Conservation (phyloP, 169 alveolate genomes). For the Theileria equi region DNA sequence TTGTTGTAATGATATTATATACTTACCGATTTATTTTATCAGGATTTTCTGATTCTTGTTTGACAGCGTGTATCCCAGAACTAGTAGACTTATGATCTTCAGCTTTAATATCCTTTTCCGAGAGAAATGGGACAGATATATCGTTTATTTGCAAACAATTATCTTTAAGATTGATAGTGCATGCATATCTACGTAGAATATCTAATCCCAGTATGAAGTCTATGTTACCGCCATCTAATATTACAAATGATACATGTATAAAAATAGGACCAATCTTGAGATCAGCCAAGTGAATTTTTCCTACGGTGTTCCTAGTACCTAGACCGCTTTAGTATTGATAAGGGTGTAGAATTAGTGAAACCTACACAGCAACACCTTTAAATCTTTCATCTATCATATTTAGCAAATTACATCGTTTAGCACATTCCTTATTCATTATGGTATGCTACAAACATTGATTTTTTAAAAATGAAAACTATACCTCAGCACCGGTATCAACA, state of each 20-base stretch:
- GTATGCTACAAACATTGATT: slow-evolving; percentile 49
- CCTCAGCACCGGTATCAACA: slow-evolving; percentile 97
- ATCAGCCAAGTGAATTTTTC: slow-evolving; percentile 92
- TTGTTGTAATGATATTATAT: not conserved
- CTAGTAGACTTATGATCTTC: too few relatives aligned
- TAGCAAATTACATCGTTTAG: slow-evolving; percentile 86
- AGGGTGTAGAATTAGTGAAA: not conserved
- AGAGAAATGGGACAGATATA: slow-evolving; percentile 69
- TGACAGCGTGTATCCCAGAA: not conserved
- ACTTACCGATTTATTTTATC: slow-evolving; percentile 12
- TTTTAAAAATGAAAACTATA: slow-evolving; percentile 13
- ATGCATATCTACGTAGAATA: slow-evolving; percentile 86
- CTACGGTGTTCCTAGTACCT: slow-evolving; percentile 89
- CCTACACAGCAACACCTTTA: slow-evolving; percentile 86
- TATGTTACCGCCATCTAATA: slow-evolving; percentile 86
- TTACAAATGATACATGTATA: slow-evolving; percentile 87
- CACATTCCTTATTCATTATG: slow-evolving; percentile 87
- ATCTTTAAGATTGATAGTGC: slow-evolving; percentile 86
- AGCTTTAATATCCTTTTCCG: slow-evolving; percentile 16
- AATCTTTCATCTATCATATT: slow-evolving; percentile 89
- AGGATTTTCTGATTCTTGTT: not conserved
- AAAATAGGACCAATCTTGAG: slow-evolving; percentile 85
- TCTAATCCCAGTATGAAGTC: slow-evolving; percentile 95
- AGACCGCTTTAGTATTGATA: slow-evolving; percentile 78
- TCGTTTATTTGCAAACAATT: slow-evolving; percentile 83